Conservation (phyloP, 495 filamentous ascomycete genomes). For the Aspergillus ostianus region DNA sequence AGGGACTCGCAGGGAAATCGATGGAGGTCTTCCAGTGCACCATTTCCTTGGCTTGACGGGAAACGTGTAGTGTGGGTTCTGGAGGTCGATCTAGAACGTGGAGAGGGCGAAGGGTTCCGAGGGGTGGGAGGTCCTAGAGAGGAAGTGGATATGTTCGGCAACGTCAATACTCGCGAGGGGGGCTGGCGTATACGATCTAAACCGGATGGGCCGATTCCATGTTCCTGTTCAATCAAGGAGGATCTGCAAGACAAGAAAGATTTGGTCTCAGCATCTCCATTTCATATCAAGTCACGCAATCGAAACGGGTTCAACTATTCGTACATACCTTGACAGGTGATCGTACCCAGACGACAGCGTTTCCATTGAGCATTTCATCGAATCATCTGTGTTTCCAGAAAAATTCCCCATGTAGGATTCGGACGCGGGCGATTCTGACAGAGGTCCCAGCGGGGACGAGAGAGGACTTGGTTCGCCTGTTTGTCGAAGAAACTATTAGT, state of each 20-base stretch:
- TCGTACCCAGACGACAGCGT: constrained; percentile 44
- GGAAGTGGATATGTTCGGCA: constrained; percentile 63
- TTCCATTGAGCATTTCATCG: constrained; percentile 43
- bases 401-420: constrained; percentile 58
- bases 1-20: constrained; percentile 94
- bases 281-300: constrained; percentile 15
- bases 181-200: constrained; percentile 90
- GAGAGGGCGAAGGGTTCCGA: constrained; percentile 62
- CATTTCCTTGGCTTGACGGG: constrained; percentile 62
- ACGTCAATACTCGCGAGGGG: constrained; percentile 60
- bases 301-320: not conserved
- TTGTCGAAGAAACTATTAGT: constrained; percentile 8
- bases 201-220: constrained; percentile 67
- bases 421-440: constrained; percentile 43
- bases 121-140: constrained; percentile 52
- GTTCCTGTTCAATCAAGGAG: constrained; percentile 60
- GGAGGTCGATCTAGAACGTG: constrained; percentile 49
- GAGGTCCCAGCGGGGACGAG: constrained; percentile 44
- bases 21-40: constrained; percentile 81
- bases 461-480: constrained; percentile 48
- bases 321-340: constrained; percentile 40
- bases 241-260: constrained; percentile 61
- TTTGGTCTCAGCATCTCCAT: constrained; percentile 36
- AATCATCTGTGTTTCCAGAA: constrained; percentile 38
- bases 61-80: constrained; percentile 54